Evolutionary conservation across 441 rosid species (phyloP).

Genomic region (Populus hybrid): DNA sequence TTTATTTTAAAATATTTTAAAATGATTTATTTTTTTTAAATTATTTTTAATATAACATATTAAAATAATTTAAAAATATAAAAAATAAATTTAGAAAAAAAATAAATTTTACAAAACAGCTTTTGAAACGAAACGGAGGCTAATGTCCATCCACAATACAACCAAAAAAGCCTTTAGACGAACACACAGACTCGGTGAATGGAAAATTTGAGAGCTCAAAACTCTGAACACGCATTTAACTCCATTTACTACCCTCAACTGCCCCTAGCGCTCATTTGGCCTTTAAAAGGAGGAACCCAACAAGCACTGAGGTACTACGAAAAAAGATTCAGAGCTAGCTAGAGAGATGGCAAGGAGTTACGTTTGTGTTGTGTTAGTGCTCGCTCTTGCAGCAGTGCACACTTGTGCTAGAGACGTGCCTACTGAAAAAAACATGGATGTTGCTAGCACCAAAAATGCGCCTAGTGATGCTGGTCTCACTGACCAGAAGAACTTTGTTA

Average conservation of each 20-base stretch:
- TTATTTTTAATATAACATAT: no score
- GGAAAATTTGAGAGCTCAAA: neutral
- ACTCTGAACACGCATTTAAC: conserved; percentile 27
- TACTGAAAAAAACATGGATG: no score
- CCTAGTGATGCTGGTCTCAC: conserved; percentile 32
- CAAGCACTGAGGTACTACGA: conserved; percentile 7
- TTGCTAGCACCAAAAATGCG: neutral
- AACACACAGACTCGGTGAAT: neutral
- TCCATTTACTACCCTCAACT: conserved; percentile 37
- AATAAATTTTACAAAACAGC: no score
- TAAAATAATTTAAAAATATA: no score
- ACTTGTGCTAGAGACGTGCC: conserved; percentile 26
- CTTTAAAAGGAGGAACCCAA: conserved; percentile 30
- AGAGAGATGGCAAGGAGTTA: conserved; percentile 14
- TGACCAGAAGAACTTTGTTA: conserved; percentile 51
- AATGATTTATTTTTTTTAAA: no score
- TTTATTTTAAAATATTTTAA: neutral
- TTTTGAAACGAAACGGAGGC: no score
- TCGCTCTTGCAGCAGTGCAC: conserved; percentile 27
- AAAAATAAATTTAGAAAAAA: no score
- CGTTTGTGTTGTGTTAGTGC: conserved; percentile 16
- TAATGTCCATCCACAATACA: no score
- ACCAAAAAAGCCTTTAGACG: no score
- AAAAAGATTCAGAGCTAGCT: neutral
- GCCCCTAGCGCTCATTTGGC: conserved; percentile 14